Evolutionary conservation across 2,329 filamentous ascomycete genomes (phyloP).

Genomic region (Epichloe typhina): DNA sequence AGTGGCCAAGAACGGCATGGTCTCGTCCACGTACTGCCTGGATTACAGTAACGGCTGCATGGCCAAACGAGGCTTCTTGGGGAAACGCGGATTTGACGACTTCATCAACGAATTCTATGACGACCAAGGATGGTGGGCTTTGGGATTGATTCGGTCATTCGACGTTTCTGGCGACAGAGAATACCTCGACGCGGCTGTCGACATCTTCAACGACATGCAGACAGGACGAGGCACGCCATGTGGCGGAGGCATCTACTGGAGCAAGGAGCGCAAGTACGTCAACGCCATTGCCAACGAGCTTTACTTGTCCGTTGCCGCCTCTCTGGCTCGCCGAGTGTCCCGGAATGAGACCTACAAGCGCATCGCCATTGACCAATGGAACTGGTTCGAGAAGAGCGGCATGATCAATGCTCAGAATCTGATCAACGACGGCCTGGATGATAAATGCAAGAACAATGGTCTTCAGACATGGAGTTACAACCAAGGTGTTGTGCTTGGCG

Average conservation of each 20-base stretch:
- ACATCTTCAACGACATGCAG: constrained; percentile 44
- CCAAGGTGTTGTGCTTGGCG: constrained; percentile 44
- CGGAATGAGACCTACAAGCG: constrained; percentile 28
- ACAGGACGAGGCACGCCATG: constrained; percentile 33
- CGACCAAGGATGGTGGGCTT: constrained; percentile 52
- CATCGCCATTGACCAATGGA: constrained; percentile 38
- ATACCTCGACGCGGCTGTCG: constrained; percentile 40
- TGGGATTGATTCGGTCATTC: constrained; percentile 43
- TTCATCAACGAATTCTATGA: constrained; percentile 44
- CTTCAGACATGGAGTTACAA: constrained; percentile 42
- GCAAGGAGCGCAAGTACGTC: constrained; percentile 36
- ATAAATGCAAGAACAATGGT: constrained; percentile 37
- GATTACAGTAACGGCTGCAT: constrained; percentile 16
- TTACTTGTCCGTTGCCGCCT: constrained; percentile 38
- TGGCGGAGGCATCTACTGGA: constrained; percentile 43
- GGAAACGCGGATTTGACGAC: constrained; percentile 19
- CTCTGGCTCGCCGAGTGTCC: constrained; percentile 36
- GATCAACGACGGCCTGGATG: constrained; percentile 40
- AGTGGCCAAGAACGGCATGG: constrained; percentile 21
- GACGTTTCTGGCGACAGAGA: constrained; percentile 37
- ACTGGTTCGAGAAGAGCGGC: constrained; percentile 37
- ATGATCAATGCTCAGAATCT: constrained; percentile 37
- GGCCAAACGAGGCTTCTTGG: constrained; percentile 21
- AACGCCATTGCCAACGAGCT: constrained; percentile 46
- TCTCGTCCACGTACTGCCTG: constrained; percentile 25